Conservation (phyloP, 1,284 basidiomycete genomes). For the Rhizopogon hawkerae region DNA sequence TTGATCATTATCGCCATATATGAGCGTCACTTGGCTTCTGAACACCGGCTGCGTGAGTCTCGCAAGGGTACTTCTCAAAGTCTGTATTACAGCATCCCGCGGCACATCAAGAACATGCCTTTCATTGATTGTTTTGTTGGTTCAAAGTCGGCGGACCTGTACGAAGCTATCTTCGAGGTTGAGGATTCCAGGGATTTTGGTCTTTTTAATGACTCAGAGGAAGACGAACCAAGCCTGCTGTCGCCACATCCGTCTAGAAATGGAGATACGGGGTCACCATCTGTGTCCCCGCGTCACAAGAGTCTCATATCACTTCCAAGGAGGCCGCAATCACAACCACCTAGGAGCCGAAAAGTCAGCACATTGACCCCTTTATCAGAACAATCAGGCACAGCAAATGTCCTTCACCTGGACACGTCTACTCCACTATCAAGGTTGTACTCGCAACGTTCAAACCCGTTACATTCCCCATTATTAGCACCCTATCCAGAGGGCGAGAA, state of each 20-base stretch:
- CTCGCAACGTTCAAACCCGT: conserved; percentile 6
- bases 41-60: conserved; percentile 40
- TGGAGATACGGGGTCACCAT: conserved; percentile 11
- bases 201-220: conserved; percentile 42
- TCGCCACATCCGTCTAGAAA: conserved; percentile 12
- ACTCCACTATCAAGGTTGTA: conserved; percentile 25
- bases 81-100: conserved; percentile 57
- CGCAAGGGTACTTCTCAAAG: conserved; percentile 44
- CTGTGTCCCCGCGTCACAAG: conserved; percentile 6
- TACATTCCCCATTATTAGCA: conserved; percentile 7
- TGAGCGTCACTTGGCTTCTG: conserved; percentile 61
- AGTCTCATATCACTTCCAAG: conserved; percentile 7
- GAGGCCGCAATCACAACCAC: conserved; percentile 8
- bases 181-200: conserved; percentile 45
- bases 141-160: conserved; percentile 52
- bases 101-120: conserved; percentile 62
- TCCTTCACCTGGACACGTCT: conserved; percentile 24
- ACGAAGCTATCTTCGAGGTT: conserved; percentile 71
- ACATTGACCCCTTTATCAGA: conserved; percentile 21
- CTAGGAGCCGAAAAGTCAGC: conserved; percentile 24
- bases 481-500: conserved; percentile 4
- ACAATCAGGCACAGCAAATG: conserved; percentile 21
- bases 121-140: conserved; percentile 66
- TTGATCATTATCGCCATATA: conserved; percentile 73
- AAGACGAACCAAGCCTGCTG: conserved; percentile 19